Conservation (phyloP, 495 filamentous ascomycete species). For the Talaromyces nanjingensis region DNA sequence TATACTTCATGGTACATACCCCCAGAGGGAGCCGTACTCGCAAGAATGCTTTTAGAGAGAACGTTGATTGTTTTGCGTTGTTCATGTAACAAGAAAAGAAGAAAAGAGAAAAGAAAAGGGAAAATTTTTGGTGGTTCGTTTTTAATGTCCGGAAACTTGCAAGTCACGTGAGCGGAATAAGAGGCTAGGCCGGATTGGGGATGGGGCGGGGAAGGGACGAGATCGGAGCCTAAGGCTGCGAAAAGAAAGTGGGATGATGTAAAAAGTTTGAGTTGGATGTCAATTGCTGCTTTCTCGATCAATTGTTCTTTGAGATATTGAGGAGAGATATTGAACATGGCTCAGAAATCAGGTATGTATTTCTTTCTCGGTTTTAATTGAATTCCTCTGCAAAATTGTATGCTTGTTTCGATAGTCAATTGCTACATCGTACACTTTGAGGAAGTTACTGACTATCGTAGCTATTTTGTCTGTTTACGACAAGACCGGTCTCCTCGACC, state of each 20-base stretch:
- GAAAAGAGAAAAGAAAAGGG: conserved; percentile 21
- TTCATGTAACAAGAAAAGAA: conserved; percentile 49
- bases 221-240: conserved; percentile 1
- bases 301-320: neutral
- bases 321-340: neutral
- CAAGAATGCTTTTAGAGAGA: conserved; percentile 55
- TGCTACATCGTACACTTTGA: neutral
- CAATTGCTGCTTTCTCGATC: neutral
- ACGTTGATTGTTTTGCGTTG: conserved; percentile 60
- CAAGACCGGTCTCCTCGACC: conserved; percentile 93
- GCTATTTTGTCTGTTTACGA: conserved; percentile 97
- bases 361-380: neutral
- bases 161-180: neutral
- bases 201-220: conserved; percentile 1
- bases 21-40: conserved; percentile 32
- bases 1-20: conserved; percentile 49
- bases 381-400: neutral
- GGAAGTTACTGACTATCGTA: conserved; percentile 28
- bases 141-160: neutral
- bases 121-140: conserved; percentile 8
- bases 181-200: neutral
- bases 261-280: neutral
- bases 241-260: conserved; percentile 9
- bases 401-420: conserved; percentile 6
- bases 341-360: conserved; percentile 10